Evolutionary conservation across 2,329 filamentous ascomycete genomes (phyloP).

Genomic region (Penicillium verrucosum): DNA sequence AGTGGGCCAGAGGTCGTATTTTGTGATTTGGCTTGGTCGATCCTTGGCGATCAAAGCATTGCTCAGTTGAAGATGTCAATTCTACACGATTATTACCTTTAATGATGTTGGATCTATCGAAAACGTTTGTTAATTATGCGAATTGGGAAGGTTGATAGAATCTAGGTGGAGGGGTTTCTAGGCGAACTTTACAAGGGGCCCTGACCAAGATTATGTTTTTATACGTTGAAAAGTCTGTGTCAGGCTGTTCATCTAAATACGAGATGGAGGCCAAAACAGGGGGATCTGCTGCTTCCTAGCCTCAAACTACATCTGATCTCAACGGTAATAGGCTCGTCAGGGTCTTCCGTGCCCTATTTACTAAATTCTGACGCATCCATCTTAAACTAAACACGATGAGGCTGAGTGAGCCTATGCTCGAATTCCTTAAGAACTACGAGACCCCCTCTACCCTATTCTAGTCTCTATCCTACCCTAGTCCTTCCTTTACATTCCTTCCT

Average conservation of each 20-base stretch:
- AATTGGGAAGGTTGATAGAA: too few species aligned
- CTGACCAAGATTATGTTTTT: background rate
- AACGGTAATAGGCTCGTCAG: background rate
- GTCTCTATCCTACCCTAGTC: background rate
- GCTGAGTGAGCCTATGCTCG: background rate
- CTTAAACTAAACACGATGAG: background rate
- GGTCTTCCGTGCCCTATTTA: background rate
- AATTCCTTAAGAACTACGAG: background rate
- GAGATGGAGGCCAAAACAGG: constrained; percentile 3
- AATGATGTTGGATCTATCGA: background rate
- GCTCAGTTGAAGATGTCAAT: background rate
- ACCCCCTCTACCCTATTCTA: background rate
- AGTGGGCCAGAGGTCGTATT: constrained; percentile 4
- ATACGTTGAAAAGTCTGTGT: background rate
- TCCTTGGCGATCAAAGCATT: background rate
- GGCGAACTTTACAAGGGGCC: too few species aligned
- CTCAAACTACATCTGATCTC: too few species aligned
- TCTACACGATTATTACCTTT: background rate
- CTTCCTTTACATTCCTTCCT: background rate
- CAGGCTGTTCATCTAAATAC: constrained; percentile 1
- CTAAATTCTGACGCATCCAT: background rate
- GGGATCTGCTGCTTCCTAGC: background rate
- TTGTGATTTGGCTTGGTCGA: constrained; percentile 5
- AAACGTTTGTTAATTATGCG: background rate
- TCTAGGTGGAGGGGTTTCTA: background rate